Base-by-base conservation (phyloP, 2,329 filamentous ascomycete species). In the Septoria linicola region DNA sequence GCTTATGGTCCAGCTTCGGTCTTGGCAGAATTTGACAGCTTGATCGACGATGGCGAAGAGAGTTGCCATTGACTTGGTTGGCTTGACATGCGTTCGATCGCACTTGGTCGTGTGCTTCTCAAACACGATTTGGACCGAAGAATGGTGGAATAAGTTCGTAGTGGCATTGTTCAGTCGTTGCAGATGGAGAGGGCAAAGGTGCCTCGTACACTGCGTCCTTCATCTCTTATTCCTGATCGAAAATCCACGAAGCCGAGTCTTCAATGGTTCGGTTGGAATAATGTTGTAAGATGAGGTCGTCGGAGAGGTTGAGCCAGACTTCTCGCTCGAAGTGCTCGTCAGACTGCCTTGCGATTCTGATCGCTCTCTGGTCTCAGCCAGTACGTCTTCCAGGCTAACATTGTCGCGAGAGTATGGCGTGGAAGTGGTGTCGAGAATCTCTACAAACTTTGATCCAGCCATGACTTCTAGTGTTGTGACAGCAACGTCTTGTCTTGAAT, bases 401-500 rank as follows among this genome's bases (percentile, higher is more conserved):
- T 67, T 68, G 49, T 58, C 59, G n/a, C 63, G 62, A 11, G 64
- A 66, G 53, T 61, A 65, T 21, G 64, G 65, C 3, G 60, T 51
- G 23, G 59, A 41, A 20, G 53, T 53, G 27, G 53, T 59, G 59
- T 70, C 68, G 48, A 70, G 59, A 23, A 67, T 62, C 49, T 70
- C 68, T 44, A 66, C 62, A 44, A 70, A 70, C 49, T 70, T 70
- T 17, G 66, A 68, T 42, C 55, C 54, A 10, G 66, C 51, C 66
- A 68, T 68, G 32, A 41, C 10, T 20, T 19, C 13, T 17, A 7
- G 2, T 16, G 4, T 21, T 16, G 10, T 20, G 35, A 37, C 13
- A 5, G 8, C 13, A 17, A 35, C 6, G 13, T 4, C 6, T 37
- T 10, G 16, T 16, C 35, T 37, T 11, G 3, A 8, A 16, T 3